phyloP scores from a whole-genome alignment of 2,329 filamentous ascomycete species.

The Pochonia chlamydosporia region DNA sequence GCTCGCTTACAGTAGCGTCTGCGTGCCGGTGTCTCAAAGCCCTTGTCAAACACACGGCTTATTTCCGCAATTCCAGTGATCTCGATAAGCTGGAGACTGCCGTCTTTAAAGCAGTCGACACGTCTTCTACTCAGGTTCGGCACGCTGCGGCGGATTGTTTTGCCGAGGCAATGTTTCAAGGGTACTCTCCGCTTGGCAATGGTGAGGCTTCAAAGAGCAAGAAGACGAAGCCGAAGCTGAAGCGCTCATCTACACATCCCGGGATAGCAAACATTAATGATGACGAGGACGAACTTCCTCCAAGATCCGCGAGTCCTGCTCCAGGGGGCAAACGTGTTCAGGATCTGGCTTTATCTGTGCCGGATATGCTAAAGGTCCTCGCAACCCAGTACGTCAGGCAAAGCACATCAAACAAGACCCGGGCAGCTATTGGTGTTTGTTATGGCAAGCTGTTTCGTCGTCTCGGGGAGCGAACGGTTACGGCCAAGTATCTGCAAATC shows the following conservation, averaged over 20 bases:
- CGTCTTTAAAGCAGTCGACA: slow-evolving; percentile 84
- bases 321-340: slow-evolving; percentile 63
- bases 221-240: slow-evolving; percentile 58
- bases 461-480: slow-evolving; percentile 76
- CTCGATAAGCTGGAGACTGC: slow-evolving; percentile 82
- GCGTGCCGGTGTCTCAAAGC: slow-evolving; percentile 75
- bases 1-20: slow-evolving; percentile 69
- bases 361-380: slow-evolving; percentile 72
- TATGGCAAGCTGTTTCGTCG: slow-evolving; percentile 76
- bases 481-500: slow-evolving; percentile 75
- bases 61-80: slow-evolving; percentile 83
- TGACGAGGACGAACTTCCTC: slow-evolving; percentile 67
- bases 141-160: slow-evolving; percentile 84
- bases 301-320: slow-evolving; percentile 67
- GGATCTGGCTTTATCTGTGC: slow-evolving; percentile 66
- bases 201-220: slow-evolving; percentile 56
- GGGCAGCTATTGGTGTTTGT: slow-evolving; percentile 80
- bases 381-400: slow-evolving; percentile 74
- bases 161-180: slow-evolving; percentile 75
- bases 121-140: slow-evolving; percentile 65
- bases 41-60: slow-evolving; percentile 65
- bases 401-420: slow-evolving; percentile 71
- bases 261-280: slow-evolving; percentile 41
- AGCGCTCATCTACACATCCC: slow-evolving; percentile 54
- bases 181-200: slow-evolving; percentile 52